Conservation (phyloP, 2,329 filamentous ascomycete genomes). For the Sphaerulina populicola region DNA sequence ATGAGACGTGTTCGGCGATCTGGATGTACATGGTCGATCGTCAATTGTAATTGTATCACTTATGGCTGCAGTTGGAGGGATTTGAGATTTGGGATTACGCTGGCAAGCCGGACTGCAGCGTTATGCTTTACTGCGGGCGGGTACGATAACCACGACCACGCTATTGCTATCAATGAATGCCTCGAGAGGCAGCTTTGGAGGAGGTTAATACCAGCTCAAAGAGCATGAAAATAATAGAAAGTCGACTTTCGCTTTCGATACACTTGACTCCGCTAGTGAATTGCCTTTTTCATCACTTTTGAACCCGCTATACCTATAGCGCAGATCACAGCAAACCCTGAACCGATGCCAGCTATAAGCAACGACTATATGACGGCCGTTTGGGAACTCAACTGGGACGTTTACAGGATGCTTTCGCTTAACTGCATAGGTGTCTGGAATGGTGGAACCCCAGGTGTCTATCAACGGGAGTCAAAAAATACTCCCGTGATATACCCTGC, state of each 20-base stretch:
- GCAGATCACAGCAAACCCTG: not conserved
- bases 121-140: not conserved
- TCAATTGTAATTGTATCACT: constrained; percentile 4
- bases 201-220: constrained; percentile 3
- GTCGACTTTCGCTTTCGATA: not conserved
- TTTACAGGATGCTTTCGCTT: constrained; percentile 4
- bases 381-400: not conserved
- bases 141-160: constrained; percentile 1
- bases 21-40: constrained; percentile 1
- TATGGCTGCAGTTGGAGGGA: not conserved
- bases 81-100: not conserved
- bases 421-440: not conserved
- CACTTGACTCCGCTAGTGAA: too few relatives aligned
- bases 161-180: not conserved
- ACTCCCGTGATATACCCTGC: not conserved
- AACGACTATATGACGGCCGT: not conserved
- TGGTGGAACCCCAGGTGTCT: not conserved
- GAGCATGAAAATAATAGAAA: constrained; percentile 7
- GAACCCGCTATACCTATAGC: not conserved
- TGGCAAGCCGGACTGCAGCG: not conserved
- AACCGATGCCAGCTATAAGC: not conserved
- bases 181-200: not conserved
- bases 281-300: too few relatives aligned
- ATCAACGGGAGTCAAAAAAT: not conserved
- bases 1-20: not conserved